A percentile compares a stretch with the other conserved stretches of the same genome.
These are phyloP conservation scores for Tremellales sp. DNA, from an alignment of 1,284 basidiomycete species.

Conservation along the genomic window DNA sequence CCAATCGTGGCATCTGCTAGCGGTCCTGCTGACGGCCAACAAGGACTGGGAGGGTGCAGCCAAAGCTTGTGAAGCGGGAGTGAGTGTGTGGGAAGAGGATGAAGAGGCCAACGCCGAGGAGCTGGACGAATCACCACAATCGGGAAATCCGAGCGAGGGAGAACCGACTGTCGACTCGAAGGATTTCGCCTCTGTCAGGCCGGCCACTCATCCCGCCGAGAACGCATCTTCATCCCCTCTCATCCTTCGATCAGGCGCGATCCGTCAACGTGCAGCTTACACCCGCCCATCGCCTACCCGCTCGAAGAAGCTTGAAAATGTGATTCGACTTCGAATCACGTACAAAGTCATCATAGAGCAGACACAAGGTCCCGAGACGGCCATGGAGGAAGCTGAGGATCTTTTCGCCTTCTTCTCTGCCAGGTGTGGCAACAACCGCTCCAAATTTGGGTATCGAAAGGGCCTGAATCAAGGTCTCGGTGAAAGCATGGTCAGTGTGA, in stretches of 20 bases:
- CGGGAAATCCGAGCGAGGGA: not conserved
- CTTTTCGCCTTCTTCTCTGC: conserved; percentile 72
- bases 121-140: not conserved
- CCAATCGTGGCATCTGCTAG: conserved; percentile 87
- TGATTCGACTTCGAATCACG: conserved; percentile 81
- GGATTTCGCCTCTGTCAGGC: conserved; percentile 17
- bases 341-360: conserved; percentile 78
- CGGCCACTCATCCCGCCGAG: not conserved
- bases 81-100: conserved; percentile 54
- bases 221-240: conserved; percentile 2
- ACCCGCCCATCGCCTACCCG: conserved; percentile 39
- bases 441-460: conserved; percentile 11
- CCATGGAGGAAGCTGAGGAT: conserved; percentile 76
- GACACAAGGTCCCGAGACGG: conserved; percentile 79
- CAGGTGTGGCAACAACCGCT: conserved; percentile 27
- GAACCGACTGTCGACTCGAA: conserved; percentile 2
- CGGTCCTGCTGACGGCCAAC: conserved; percentile 70
- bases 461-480: not conserved
- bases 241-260: conserved; percentile 13
- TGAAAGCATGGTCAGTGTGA: conserved; percentile 1
- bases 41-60: conserved; percentile 78
- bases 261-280: conserved; percentile 13
- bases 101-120: conserved; percentile 39
- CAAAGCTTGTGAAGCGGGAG: conserved; percentile 69
- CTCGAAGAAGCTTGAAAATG: conserved; percentile 68